Percentiles rank a stretch among this genome's conserved stretches.
These are phyloP conservation scores for Saussurea involucrata DNA, from an alignment of 129 eudicot species.

Conservation along the genomic window DNA sequence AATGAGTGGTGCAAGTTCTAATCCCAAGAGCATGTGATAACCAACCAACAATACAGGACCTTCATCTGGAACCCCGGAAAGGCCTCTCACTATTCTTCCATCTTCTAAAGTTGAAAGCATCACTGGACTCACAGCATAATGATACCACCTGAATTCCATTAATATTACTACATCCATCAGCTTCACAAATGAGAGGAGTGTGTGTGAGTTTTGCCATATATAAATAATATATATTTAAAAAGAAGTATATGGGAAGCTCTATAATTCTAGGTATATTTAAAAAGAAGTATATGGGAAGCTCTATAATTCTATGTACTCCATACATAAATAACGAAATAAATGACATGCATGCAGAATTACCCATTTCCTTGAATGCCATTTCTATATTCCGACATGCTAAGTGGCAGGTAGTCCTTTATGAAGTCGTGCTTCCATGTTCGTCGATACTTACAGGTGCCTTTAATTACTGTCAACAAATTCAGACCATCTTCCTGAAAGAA, in stretches of 20 bases:
- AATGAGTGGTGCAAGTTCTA: constrained; percentile 61
- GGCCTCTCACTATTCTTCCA: constrained; percentile 83
- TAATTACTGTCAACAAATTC: constrained; percentile 67
- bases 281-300: not conserved
- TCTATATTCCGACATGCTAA: constrained; percentile 72
- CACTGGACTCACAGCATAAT: constrained; percentile 51
- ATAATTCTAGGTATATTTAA: too few species aligned
- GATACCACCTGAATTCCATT: constrained; percentile 43
- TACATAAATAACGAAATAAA: not conserved
- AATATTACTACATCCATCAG: not conserved
- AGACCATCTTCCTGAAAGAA: constrained; percentile 83
- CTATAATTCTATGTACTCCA: not conserved
- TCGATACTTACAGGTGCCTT: constrained; percentile 57
- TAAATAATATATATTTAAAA: too few species aligned
- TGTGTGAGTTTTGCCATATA: not conserved
- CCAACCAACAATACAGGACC: constrained; percentile 94
- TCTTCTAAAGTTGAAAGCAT: constrained; percentile 72
- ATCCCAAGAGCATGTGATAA: constrained; percentile 82
- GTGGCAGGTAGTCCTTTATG: constrained; percentile 76
- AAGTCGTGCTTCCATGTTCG: constrained; percentile 58
- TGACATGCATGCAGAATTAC: constrained; percentile 32
- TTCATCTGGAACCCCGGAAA: constrained; percentile 70
- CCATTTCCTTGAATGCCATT: constrained; percentile 33
- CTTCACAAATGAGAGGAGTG: not conserved
- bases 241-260: too few species aligned